Evolutionary conservation across 2,329 filamentous ascomycete species (phyloP).

Genomic region (Epichloe gansuensis): DNA sequence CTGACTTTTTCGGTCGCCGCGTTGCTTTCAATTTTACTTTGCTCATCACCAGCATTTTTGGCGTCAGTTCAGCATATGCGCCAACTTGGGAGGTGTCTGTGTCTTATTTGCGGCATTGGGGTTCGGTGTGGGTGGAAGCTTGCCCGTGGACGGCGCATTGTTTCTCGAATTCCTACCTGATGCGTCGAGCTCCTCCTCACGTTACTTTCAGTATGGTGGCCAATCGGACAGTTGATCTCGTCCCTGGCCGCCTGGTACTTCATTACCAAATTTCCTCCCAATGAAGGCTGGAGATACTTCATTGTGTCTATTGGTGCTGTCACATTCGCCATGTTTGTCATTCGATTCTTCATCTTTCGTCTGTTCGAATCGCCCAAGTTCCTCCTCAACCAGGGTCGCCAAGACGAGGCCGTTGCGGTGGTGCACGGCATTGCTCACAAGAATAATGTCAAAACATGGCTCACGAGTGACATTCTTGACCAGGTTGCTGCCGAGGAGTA

Average conservation of each 20-base stretch:
- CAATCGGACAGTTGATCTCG: conserved; percentile 64
- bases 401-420: conserved; percentile 67
- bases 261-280: conserved; percentile 53
- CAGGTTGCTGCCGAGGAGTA: conserved; percentile 36
- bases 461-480: conserved; percentile 58
- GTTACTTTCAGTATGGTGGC: conserved; percentile 79
- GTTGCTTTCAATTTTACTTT: conserved; percentile 74
- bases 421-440: conserved; percentile 66
- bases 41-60: conserved; percentile 63
- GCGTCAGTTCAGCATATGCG: conserved; percentile 55
- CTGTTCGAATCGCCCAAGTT: conserved; percentile 81
- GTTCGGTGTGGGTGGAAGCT: conserved; percentile 61
- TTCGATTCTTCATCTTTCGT: conserved; percentile 69
- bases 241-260: conserved; percentile 65
- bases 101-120: conserved; percentile 49
- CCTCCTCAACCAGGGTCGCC: conserved; percentile 61
- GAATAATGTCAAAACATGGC: conserved; percentile 60
- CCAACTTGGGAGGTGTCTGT: conserved; percentile 55
- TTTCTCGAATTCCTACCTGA: conserved; percentile 78
- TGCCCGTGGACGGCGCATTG: conserved; percentile 67
- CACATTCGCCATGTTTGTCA: conserved; percentile 66
- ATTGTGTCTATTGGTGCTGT: conserved; percentile 57
- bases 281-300: conserved; percentile 69
- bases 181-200: conserved; percentile 63
- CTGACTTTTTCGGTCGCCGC: conserved; percentile 66